Conservation (phyloP, 31 red algal species). For the Endocladia muricata region DNA sequence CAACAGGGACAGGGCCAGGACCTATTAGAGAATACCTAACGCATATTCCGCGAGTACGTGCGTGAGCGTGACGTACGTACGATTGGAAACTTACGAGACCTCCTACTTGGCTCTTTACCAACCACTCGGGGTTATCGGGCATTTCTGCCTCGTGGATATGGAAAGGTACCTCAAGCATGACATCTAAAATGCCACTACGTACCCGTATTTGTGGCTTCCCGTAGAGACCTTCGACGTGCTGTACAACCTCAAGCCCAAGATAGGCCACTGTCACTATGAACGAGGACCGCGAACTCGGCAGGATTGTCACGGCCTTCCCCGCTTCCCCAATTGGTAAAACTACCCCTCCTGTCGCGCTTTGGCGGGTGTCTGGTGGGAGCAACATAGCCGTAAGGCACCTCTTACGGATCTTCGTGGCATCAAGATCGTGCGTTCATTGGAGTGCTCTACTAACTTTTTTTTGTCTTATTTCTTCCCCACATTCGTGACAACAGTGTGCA, state of each 20-base stretch:
- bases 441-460: not conserved
- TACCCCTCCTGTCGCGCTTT: not conserved
- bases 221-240: not conserved
- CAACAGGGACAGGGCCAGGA: too few species aligned
- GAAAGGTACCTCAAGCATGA: not conserved
- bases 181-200: not conserved
- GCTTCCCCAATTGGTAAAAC: not conserved
- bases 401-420: not conserved
- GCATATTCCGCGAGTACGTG: too few species aligned
- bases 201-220: not conserved
- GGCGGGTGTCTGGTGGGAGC: not conserved
- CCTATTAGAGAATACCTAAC: too few species aligned
- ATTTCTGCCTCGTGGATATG: conserved; percentile 12
- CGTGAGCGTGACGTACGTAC: not conserved
- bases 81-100: not conserved
- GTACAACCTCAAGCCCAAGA: not conserved
- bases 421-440: not conserved
- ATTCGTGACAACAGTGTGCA: too few species aligned
- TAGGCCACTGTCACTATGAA: not conserved
- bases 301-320: not conserved
- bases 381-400: not conserved
- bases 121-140: not conserved
- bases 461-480: too few species aligned
- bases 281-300: not conserved
- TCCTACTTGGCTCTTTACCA: conserved; percentile 8